Percentiles rank a stretch among this genome's conserved stretches.
Conservation (phyloP, 1,139 yeast species). For the Geotrichum fermentans region DNA sequence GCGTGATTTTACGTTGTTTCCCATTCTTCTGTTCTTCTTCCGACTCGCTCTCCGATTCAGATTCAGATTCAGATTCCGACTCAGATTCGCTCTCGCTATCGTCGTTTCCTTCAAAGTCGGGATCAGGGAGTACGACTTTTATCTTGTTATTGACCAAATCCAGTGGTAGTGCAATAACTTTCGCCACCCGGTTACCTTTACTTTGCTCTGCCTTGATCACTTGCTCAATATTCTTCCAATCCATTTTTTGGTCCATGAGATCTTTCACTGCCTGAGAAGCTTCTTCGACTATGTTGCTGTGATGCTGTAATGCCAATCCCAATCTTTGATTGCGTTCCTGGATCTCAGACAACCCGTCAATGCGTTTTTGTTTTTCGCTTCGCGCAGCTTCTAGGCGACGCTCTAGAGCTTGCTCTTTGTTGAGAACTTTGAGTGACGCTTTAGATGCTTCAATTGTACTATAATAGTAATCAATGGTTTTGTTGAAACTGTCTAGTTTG, state of each 20-base stretch:
- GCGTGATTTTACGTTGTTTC: constrained; percentile 19
- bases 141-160: constrained; percentile 68
- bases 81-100: constrained; percentile 34
- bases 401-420: constrained; percentile 69
- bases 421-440: constrained; percentile 64
- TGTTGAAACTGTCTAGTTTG: constrained; percentile 58
- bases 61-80: constrained; percentile 32
- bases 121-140: constrained; percentile 52
- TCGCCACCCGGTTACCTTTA: constrained; percentile 62
- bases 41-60: constrained; percentile 38
- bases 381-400: constrained; percentile 71
- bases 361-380: constrained; percentile 65
- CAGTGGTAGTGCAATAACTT: constrained; percentile 60
- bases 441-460: constrained; percentile 82
- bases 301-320: constrained; percentile 68
- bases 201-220: constrained; percentile 64
- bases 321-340: constrained; percentile 61
- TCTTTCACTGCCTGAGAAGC: constrained; percentile 65
- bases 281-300: constrained; percentile 67
- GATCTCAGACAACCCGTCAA: constrained; percentile 59
- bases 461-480: constrained; percentile 76
- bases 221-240: constrained; percentile 86
- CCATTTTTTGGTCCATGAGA: constrained; percentile 79
- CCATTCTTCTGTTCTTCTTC: constrained; percentile 16
- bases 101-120: constrained; percentile 36